Evolutionary conservation across 805 yeast species (phyloP).

Genomic region (Cyberlindnera veronae): DNA sequence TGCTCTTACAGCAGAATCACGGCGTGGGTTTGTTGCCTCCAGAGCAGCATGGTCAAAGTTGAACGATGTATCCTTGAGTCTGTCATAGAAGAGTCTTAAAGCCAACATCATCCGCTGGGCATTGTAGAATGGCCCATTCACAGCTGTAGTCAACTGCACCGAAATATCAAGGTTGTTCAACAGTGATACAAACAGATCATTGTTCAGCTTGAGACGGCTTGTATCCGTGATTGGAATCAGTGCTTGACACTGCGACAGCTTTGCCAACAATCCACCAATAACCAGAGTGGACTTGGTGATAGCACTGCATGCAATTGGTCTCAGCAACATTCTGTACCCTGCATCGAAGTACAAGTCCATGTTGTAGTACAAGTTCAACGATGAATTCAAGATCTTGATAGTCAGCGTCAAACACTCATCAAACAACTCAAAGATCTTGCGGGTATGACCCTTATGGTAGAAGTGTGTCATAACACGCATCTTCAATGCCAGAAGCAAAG

Average conservation of each 20-base stretch:
- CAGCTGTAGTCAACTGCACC: constrained; percentile 16
- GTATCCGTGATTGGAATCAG: constrained; percentile 7
- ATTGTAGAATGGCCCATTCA: constrained; percentile 17
- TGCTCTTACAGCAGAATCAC: too few species aligned
- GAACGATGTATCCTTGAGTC: constrained; percentile 18
- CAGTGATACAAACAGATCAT: constrained; percentile 12
- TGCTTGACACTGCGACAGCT: constrained; percentile 21
- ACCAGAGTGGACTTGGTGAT: constrained; percentile 15
- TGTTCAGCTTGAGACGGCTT: constrained; percentile 9
- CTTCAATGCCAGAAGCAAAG: constrained; percentile 32
- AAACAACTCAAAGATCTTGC: constrained; percentile 34
- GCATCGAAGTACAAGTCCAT: constrained; percentile 32
- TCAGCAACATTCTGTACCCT: constrained; percentile 39
- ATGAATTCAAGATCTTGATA: constrained; percentile 33
- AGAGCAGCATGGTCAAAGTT: constrained; percentile 17
- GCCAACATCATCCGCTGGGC: constrained; percentile 20
- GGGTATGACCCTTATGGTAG: constrained; percentile 29
- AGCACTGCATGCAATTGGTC: constrained; percentile 31
- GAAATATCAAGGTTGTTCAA: constrained; percentile 9
- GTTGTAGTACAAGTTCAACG: constrained; percentile 31
- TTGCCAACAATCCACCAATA: constrained; percentile 8
- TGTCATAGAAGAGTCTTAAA: constrained; percentile 12
- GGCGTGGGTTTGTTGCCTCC: constrained; percentile 3
- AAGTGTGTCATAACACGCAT: constrained; percentile 39
- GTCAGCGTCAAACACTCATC: constrained; percentile 29